Conservation (phyloP, 179 eudicot genomes). For the Patellifolia procumbens region DNA sequence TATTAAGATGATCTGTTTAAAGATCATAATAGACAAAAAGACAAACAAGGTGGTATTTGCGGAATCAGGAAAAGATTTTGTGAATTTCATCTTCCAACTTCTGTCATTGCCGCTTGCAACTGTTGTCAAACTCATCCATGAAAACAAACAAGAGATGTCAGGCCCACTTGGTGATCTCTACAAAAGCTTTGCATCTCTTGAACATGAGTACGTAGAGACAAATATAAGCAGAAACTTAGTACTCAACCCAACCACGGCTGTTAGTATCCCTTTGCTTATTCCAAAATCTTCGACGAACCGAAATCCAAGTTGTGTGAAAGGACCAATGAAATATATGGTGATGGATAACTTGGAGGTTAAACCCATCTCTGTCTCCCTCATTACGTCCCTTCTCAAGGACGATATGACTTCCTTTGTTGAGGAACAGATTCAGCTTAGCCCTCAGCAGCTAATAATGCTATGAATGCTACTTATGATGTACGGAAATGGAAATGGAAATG, state of each 20-base stretch:
- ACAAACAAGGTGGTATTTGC: conserved; percentile 19
- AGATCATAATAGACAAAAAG: conserved; percentile 18
- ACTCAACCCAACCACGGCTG: not conserved
- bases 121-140: conserved; percentile 12
- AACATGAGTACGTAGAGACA: not conserved
- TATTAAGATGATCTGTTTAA: conserved; percentile 12
- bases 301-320: conserved; percentile 28
- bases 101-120: conserved; percentile 6
- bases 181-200: not conserved
- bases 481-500: not conserved
- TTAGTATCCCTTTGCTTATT: not conserved
- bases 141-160: not conserved
- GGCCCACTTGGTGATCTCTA: conserved; percentile 15
- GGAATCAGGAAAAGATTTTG: conserved; percentile 19
- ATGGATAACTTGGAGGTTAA: conserved; percentile 38
- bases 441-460: conserved; percentile 22
- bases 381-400: conserved; percentile 26
- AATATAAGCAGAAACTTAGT: not conserved
- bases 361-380: conserved; percentile 32
- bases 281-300: not conserved
- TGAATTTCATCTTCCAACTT: conserved; percentile 5
- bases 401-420: conserved; percentile 17
- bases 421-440: conserved; percentile 32
- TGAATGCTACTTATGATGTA: too few species aligned
- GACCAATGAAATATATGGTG: conserved; percentile 31